These are phyloP conservation scores for Leishmania tarentolae DNA, from an alignment of 208 protist species.

Conservation along the genomic window DNA sequence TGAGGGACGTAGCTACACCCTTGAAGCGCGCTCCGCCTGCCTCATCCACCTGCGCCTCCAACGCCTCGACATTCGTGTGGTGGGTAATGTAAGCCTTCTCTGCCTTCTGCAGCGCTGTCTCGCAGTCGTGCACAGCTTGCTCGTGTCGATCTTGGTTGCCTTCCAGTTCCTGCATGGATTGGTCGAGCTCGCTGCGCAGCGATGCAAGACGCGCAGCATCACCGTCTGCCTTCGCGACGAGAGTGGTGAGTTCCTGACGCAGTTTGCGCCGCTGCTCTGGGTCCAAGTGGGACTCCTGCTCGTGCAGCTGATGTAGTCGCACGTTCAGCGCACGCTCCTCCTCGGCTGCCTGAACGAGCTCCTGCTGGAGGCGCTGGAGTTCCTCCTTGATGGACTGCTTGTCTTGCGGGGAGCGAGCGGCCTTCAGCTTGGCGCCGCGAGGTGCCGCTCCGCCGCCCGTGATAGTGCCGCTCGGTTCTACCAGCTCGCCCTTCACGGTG, in stretches of 20 bases:
- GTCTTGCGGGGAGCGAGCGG: constrained; percentile 73
- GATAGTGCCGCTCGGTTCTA: constrained; percentile 98
- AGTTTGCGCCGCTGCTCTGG: constrained; percentile 60
- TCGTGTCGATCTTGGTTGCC: constrained; percentile 31
- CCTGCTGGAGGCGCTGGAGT: constrained; percentile 68
- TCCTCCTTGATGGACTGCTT: constrained; percentile 76
- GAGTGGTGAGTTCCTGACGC: constrained; percentile 44
- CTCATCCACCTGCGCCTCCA: constrained; percentile 79
- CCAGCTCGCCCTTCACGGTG: constrained; percentile 96
- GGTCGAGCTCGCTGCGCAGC: constrained; percentile 42
- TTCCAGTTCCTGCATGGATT: constrained; percentile 32
- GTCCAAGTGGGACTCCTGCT: constrained; percentile 53
- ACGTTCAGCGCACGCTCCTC: constrained; percentile 69
- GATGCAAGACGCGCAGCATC: constrained; percentile 41
- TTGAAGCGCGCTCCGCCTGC: constrained; percentile 78
- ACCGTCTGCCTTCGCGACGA: constrained; percentile 51
- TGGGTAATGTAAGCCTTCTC: constrained; percentile 48
- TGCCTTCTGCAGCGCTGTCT: constrained; percentile 38
- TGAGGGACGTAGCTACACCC: constrained; percentile 54
- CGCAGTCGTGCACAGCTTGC: constrained; percentile 34
- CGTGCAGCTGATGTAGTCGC: constrained; percentile 66
- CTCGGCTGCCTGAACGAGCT: constrained; percentile 73
- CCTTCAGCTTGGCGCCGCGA: constrained; percentile 87
- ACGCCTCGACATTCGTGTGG: constrained; percentile 49
- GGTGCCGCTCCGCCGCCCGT: constrained; percentile 95